Conservation (phyloP, 352 stramenopile genomes). For the Bremia lactucae region DNA sequence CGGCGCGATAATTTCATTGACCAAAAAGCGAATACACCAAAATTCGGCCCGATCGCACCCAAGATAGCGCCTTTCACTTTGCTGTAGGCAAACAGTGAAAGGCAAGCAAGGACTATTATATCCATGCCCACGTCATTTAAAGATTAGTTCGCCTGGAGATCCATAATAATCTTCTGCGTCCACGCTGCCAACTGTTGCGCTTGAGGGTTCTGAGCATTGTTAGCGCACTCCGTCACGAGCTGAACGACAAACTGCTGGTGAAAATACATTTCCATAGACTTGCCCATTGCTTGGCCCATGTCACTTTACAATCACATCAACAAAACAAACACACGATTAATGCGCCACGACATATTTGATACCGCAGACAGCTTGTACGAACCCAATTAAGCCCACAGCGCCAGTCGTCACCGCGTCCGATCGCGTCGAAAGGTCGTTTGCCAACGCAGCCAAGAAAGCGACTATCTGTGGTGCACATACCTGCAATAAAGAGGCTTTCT, state of each 20-base stretch:
- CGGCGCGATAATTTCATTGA: conserved; percentile 3
- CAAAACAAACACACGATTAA: conserved; percentile 7
- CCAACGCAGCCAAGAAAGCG: conserved; percentile 82
- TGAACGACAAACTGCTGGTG: conserved; percentile 63
- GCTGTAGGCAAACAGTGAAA: conserved; percentile 26
- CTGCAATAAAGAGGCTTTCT: conserved; percentile 78
- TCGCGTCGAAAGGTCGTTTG: conserved; percentile 67
- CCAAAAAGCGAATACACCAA: conserved; percentile 18
- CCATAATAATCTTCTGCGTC: conserved; percentile 69
- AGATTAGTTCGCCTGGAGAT: conserved; percentile 46
- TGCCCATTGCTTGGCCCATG: conserved; percentile 71
- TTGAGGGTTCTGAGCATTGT: conserved; percentile 51
- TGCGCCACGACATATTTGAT: neutral
- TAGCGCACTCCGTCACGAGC: conserved; percentile 62
- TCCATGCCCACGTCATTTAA: conserved; percentile 3
- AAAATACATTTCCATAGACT: conserved; percentile 45
- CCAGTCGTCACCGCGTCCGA: conserved; percentile 88
- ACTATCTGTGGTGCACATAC: conserved; percentile 80
- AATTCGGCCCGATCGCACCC: conserved; percentile 4
- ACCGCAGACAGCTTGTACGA: conserved; percentile 9
- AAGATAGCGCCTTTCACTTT: conserved; percentile 4
- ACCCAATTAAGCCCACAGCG: conserved; percentile 85
- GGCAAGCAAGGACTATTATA: conserved; percentile 2
- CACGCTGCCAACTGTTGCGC: conserved; percentile 59
- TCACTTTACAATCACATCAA: conserved; percentile 39